Percentiles rank a stretch among this genome's conserved stretches.
Evolutionary conservation across 345 rosid genomes (phyloP).

Genomic region (Brassica nigra): DNA sequence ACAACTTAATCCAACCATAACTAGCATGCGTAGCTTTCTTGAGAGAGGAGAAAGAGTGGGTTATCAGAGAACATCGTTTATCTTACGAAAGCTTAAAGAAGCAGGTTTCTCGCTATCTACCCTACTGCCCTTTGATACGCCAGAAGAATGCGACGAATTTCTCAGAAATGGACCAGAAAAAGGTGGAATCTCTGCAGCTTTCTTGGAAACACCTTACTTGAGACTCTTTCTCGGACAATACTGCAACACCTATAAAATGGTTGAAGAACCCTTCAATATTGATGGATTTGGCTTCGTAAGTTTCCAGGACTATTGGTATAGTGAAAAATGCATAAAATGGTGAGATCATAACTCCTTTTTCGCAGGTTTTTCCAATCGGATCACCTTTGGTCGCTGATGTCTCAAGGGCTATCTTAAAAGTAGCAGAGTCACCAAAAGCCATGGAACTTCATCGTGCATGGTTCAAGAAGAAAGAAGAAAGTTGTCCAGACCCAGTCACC

Average conservation of each 20-base stretch:
- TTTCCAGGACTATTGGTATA: neutral
- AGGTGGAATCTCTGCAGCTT: conserved; percentile 49
- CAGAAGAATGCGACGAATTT: conserved; percentile 41
- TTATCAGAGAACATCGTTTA: conserved; percentile 44
- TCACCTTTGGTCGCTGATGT: conserved; percentile 52
- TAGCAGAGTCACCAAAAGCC: conserved; percentile 42
- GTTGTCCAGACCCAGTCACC: conserved; percentile 39
- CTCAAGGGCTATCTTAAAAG: conserved; percentile 48
- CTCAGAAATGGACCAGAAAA: conserved; percentile 42
- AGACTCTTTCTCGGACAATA: conserved; percentile 45
- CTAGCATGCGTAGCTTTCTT: conserved; percentile 45
- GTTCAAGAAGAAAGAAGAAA: conserved; percentile 29
- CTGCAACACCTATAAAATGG: conserved; percentile 44
- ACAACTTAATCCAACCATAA: conserved; percentile 51
- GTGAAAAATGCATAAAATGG: too few relatives aligned
- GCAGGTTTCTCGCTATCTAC: conserved; percentile 30
- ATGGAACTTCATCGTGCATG: conserved; percentile 35
- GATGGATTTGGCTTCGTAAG: conserved; percentile 58
- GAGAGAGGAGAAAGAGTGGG: conserved; percentile 49
- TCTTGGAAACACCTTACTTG: conserved; percentile 43
- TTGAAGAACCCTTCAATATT: conserved; percentile 41
- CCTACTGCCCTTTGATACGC: conserved; percentile 9
- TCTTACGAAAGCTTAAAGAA: conserved; percentile 35
- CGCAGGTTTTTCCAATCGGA: conserved; percentile 48
- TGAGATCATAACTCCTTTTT: neutral